Evolutionary conservation across 78 protist genomes (phyloP).

Genomic region (Guillardia theta): DNA sequence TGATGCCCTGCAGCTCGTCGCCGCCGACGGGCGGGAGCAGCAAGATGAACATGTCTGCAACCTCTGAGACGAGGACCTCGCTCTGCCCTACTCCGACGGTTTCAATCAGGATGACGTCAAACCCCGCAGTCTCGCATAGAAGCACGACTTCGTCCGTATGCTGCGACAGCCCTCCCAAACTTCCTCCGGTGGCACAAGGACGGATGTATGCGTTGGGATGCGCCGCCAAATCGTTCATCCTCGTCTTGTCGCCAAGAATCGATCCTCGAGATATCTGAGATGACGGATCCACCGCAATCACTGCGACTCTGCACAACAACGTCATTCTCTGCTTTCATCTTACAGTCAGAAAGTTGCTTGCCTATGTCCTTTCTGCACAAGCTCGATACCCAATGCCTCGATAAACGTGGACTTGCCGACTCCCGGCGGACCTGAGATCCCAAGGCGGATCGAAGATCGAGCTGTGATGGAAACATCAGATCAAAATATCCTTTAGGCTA

Average conservation of each 20-base stretch:
- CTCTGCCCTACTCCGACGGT: conserved; percentile 99
- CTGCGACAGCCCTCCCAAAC: conserved; percentile 76
- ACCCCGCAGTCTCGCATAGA: conserved; percentile 85
- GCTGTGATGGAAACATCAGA: background rate
- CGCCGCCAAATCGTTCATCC: conserved; percentile 84
- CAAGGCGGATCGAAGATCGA: conserved; percentile 69
- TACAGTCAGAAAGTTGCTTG: too few species aligned
- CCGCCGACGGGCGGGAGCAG: conserved; percentile 94
- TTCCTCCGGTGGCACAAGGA: conserved; percentile 83
- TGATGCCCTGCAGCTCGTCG: conserved; percentile 96
- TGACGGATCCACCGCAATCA: conserved; percentile 92
- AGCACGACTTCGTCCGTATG: conserved; percentile 80
- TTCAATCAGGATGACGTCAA: conserved; percentile 84
- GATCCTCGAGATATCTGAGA: conserved; percentile 85
- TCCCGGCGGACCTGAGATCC: conserved; percentile 94
- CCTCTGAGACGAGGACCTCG: conserved; percentile 80
- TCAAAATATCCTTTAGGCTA: background rate
- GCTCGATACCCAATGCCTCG: conserved; percentile 81
- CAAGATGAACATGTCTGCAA: conserved; percentile 85
- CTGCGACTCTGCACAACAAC: too few species aligned
- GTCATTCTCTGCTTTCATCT: too few species aligned
- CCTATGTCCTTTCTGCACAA: conserved; percentile 20
- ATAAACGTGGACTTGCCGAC: conserved; percentile 96
- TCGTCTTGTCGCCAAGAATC: conserved; percentile 94
- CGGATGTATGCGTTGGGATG: conserved; percentile 86